Evolutionary conservation across 208 protist species (phyloP).

Genomic region (Trypanosoma congolense): DNA sequence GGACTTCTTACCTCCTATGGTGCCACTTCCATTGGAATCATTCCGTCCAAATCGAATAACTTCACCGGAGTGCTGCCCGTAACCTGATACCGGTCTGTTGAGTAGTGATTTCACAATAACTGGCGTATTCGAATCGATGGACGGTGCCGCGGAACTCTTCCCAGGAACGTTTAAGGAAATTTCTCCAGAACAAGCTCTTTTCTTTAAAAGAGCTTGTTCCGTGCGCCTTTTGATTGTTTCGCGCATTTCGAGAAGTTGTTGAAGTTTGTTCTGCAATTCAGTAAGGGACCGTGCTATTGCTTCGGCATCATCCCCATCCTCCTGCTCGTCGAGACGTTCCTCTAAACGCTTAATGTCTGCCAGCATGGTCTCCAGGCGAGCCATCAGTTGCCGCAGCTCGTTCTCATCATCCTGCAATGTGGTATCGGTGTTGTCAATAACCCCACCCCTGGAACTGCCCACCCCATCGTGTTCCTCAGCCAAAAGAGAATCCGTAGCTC

Average conservation of each 20-base stretch:
- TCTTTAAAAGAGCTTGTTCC: conserved; percentile 15
- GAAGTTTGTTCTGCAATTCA: conserved; percentile 76
- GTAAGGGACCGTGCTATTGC: conserved; percentile 60
- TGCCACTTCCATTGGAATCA: not conserved
- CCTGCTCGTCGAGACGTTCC: conserved; percentile 50
- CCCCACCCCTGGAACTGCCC: not conserved
- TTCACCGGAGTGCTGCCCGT: not conserved
- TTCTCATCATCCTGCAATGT: conserved; percentile 5
- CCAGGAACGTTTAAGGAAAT: not conserved
- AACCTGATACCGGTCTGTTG: not conserved
- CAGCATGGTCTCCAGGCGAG: conserved; percentile 69
- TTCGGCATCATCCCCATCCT: conserved; percentile 55
- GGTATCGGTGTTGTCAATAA: not conserved
- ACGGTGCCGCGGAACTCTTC: not conserved
- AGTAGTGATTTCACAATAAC: not conserved
- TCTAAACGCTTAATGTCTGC: conserved; percentile 76
- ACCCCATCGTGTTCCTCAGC: not conserved
- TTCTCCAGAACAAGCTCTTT: not conserved
- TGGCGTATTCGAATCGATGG: too few relatives aligned
- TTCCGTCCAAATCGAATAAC: not conserved
- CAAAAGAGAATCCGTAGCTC: not conserved
- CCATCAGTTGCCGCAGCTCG: conserved; percentile 45
- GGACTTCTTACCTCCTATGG: not conserved
- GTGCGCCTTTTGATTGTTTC: conserved; percentile 65
- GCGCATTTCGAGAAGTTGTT: conserved; percentile 70